Percentiles rank a stretch among this genome's conserved stretches.
These are phyloP conservation scores for Rhododendron vialii DNA, from an alignment of 148 eudicot genomes.

Conservation along the genomic window DNA sequence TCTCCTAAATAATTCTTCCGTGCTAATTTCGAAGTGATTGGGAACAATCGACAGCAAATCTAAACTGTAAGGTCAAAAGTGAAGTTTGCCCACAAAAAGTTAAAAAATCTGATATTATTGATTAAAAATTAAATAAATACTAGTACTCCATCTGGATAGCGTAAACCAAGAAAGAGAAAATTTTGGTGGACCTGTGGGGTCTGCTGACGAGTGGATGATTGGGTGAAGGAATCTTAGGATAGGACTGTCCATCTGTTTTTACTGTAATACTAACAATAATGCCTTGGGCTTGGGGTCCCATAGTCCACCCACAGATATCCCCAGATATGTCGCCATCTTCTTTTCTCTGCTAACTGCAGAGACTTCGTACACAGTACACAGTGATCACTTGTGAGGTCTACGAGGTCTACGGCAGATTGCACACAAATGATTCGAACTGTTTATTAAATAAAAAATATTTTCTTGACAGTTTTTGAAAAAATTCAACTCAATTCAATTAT, in stretches of 20 bases:
- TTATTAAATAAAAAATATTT: too few species aligned
- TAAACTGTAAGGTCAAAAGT: background rate
- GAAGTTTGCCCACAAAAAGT: background rate
- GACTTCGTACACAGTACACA: too few species aligned
- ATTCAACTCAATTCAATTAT: too few species aligned
- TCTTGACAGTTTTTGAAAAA: too few species aligned
- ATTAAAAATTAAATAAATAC: background rate
- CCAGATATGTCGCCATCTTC: background rate
- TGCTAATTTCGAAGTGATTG: background rate
- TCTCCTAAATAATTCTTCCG: too few species aligned
- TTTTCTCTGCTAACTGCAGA: too few species aligned
- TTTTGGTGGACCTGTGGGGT: background rate
- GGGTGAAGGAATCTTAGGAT: background rate
- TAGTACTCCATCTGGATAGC: background rate
- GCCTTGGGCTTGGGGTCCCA: background rate
- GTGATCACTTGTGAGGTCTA: too few species aligned
- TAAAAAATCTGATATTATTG: background rate
- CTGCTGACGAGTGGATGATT: background rate
- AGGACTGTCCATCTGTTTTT: background rate
- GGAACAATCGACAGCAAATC: background rate
- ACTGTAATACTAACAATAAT: background rate
- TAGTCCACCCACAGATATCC: background rate
- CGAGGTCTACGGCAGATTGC: accelerated
- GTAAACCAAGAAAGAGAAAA: background rate
- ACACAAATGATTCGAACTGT: too few species aligned